Conservation (phyloP, 768 basidiomycete species). For the Mycena epipterygia region DNA sequence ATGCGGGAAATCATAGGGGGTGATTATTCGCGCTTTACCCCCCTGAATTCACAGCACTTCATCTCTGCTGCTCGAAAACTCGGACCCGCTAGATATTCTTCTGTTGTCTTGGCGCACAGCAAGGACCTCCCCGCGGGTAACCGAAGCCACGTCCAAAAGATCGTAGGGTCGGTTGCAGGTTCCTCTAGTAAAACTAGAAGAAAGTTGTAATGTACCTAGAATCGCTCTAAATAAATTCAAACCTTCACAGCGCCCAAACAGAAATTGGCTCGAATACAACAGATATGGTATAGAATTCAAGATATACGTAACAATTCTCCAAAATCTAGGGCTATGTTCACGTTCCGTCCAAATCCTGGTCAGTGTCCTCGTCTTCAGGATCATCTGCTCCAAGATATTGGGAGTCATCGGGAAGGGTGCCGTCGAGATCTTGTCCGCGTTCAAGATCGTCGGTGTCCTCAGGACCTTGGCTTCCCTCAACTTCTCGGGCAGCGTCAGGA, state of each 20-base stretch:
- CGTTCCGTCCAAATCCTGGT: constrained; percentile 28
- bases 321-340: constrained; percentile 25
- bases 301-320: constrained; percentile 23
- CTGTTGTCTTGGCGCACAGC: constrained; percentile 57
- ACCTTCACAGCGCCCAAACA: too few relatives aligned
- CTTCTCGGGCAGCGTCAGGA: not conserved
- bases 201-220: not conserved
- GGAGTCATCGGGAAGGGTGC: not conserved
- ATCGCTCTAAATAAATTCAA: too few relatives aligned
- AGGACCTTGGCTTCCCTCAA: not conserved
- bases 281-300: constrained; percentile 32
- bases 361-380: not conserved
- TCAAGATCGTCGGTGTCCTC: constrained; percentile 12
- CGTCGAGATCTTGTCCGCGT: not conserved
- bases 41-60: constrained; percentile 44
- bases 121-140: constrained; percentile 56
- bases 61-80: constrained; percentile 45
- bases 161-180: constrained; percentile 45
- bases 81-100: constrained; percentile 59
- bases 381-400: not conserved
- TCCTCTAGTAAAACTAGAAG: not conserved
- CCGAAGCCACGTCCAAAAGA: constrained; percentile 54
- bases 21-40: constrained; percentile 65
- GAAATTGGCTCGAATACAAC: constrained; percentile 26
- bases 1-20: constrained; percentile 57